Conservation (phyloP, 768 basidiomycete species). For the Rhodotorula taiwanensis region DNA sequence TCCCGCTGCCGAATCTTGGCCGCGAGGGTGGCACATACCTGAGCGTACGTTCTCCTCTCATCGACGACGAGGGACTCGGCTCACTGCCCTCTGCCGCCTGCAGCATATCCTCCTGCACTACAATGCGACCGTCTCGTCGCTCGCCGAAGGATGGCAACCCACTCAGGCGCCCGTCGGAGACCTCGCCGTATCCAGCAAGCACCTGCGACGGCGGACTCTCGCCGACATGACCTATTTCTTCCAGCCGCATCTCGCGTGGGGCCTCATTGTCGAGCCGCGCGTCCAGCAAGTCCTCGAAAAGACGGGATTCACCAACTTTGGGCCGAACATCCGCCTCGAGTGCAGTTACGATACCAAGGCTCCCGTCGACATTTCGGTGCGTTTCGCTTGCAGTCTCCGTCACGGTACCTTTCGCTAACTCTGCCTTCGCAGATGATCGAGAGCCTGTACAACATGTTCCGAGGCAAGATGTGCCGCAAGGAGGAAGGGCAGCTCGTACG, state of each 20-base stretch:
- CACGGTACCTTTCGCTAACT: accelerated
- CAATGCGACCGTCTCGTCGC: slow-evolving; percentile 24
- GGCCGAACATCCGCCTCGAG: slow-evolving; percentile 39
- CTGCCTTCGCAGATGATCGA: slow-evolving; percentile 34
- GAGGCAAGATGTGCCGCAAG: slow-evolving; percentile 40
- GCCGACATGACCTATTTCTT: slow-evolving; percentile 44
- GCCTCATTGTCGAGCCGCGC: slow-evolving; percentile 36
- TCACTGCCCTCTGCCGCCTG: slow-evolving; percentile 1
- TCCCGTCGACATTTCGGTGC: slow-evolving; percentile 10
- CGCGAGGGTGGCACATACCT: slow-evolving; percentile 46
- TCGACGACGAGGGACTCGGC: neutral
- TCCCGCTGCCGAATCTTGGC: slow-evolving; percentile 41
- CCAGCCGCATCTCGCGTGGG: slow-evolving; percentile 44
- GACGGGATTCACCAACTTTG: slow-evolving; percentile 44
- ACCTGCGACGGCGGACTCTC: slow-evolving; percentile 5
- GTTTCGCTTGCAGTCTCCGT: neutral
- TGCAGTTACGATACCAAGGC: slow-evolving; percentile 40
- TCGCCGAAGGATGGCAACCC: neutral
- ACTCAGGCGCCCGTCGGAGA: neutral
- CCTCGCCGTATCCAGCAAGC: neutral
- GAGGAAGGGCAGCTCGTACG: slow-evolving; percentile 10
- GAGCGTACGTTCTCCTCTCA: slow-evolving; percentile 31
- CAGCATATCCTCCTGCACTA: slow-evolving; percentile 43
- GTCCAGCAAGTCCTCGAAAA: slow-evolving; percentile 31
- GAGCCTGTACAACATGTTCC: slow-evolving; percentile 43